Evolutionary conservation across 1,284 basidiomycete species (phyloP).

Genomic region (Cerrena zonata): DNA sequence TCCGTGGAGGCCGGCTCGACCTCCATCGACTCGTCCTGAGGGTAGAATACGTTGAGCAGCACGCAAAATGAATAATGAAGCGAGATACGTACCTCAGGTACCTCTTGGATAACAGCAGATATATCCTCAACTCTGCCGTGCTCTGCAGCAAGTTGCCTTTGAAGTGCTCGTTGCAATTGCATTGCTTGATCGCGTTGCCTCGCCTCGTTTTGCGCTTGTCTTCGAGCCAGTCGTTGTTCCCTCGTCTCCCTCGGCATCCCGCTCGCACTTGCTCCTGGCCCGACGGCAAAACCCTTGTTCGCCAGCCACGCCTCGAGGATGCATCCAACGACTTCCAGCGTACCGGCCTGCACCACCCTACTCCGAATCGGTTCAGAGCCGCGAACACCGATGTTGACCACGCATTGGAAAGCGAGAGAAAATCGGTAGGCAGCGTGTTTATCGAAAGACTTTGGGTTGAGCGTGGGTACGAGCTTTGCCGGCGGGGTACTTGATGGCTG

Average conservation of each 20-base stretch:
- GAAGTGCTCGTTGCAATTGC: conserved; percentile 52
- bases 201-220: conserved; percentile 47
- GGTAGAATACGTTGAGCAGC: background rate
- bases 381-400: conserved; percentile 95
- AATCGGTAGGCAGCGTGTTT: conserved; percentile 83
- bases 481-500: conserved; percentile 52
- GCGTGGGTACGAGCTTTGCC: conserved; percentile 47
- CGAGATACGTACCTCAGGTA: conserved; percentile 14
- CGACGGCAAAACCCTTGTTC: conserved; percentile 75
- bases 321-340: conserved; percentile 89
- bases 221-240: conserved; percentile 60
- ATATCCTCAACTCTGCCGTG: conserved; percentile 13
- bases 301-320: conserved; percentile 91
- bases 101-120: conserved; percentile 16
- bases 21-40: conserved; percentile 28
- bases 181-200: conserved; percentile 55
- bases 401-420: conserved; percentile 90
- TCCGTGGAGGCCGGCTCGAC: conserved; percentile 18
- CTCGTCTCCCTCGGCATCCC: conserved; percentile 64
- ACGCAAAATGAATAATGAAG: background rate
- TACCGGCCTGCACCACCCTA: conserved; percentile 92
- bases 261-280: conserved; percentile 57
- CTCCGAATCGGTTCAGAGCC: conserved; percentile 91
- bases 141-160: conserved; percentile 39
- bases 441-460: conserved; percentile 69